Evolutionary conservation across 1,139 yeast genomes (phyloP).

Genomic region (Hansenula sp.): DNA sequence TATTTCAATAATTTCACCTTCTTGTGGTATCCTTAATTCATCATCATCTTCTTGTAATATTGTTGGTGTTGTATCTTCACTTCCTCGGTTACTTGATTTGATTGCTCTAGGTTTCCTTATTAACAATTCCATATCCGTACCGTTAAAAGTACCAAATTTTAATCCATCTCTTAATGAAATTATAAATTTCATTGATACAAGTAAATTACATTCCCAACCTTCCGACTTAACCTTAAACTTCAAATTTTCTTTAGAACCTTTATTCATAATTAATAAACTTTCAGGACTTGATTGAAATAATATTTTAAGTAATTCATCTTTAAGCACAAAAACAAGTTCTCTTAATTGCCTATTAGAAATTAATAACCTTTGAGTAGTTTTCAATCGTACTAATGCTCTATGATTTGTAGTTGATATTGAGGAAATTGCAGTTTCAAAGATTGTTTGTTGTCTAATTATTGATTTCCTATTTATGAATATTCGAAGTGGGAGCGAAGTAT

Average conservation of each 20-base stretch:
- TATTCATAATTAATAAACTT: background rate
- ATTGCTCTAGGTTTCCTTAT: slow-evolving; percentile 10
- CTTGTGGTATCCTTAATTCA: slow-evolving; percentile 6
- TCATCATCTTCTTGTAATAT: slow-evolving; percentile 5
- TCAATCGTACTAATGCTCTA: slow-evolving; percentile 8
- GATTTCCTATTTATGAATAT: slow-evolving; percentile 16
- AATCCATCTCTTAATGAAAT: slow-evolving; percentile 6
- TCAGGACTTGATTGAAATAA: background rate
- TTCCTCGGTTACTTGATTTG: background rate
- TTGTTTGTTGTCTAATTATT: slow-evolving; percentile 5
- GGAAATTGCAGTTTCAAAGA: slow-evolving; percentile 16
- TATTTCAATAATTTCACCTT: slow-evolving; percentile 5
- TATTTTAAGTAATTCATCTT: background rate
- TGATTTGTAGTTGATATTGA: slow-evolving; percentile 14
- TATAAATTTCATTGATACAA: slow-evolving; percentile 6
- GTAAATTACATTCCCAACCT: slow-evolving; percentile 14
- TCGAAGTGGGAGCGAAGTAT: slow-evolving; percentile 10
- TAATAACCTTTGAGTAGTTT: slow-evolving; percentile 3
- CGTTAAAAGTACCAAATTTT: background rate
- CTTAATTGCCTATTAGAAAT: slow-evolving; percentile 7
- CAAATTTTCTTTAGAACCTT: slow-evolving; percentile 4
- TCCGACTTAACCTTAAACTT: background rate
- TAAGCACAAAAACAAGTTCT: background rate
- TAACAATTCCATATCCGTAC: slow-evolving; percentile 4
- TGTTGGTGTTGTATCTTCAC: background rate